Conservation (phyloP, 306 rosid species). For the Dalbergia cochinchinensis region DNA sequence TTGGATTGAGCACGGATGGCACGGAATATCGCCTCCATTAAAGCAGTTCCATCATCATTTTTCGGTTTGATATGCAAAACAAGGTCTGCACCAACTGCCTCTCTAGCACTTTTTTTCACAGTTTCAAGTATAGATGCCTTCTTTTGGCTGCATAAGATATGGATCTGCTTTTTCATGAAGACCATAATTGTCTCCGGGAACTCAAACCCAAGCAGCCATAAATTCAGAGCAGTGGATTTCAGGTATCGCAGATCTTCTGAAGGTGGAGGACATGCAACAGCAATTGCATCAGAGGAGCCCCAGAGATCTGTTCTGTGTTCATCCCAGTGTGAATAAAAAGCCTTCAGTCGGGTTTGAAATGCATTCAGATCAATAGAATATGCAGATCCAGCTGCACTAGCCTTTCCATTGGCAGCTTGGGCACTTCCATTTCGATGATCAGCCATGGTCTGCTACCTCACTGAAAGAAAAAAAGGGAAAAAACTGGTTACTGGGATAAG, state of each 20-base stretch:
- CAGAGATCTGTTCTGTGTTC: slow-evolving; percentile 68
- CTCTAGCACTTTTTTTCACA: slow-evolving; percentile 72
- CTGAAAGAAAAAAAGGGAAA: not conserved
- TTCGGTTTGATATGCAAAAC: slow-evolving; percentile 80
- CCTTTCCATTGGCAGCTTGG: slow-evolving; percentile 70
- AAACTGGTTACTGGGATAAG: slow-evolving; percentile 5
- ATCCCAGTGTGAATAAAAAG: slow-evolving; percentile 76
- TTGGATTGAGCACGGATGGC: slow-evolving; percentile 69
- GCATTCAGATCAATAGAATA: slow-evolving; percentile 73
- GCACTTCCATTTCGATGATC: slow-evolving; percentile 82
- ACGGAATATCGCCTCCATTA: slow-evolving; percentile 77
- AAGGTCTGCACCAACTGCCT: slow-evolving; percentile 79
- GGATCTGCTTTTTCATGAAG: slow-evolving; percentile 81
- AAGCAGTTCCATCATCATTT: slow-evolving; percentile 76
- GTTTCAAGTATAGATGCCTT: slow-evolving; percentile 82
- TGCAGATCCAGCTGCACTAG: slow-evolving; percentile 57
- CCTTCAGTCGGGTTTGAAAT: slow-evolving; percentile 69
- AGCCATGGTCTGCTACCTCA: slow-evolving; percentile 57
- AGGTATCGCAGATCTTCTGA: slow-evolving; percentile 93
- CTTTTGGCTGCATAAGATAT: slow-evolving; percentile 86
- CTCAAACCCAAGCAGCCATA: slow-evolving; percentile 92
- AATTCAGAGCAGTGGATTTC: slow-evolving; percentile 84
- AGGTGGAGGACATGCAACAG: slow-evolving; percentile 79
- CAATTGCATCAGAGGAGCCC: slow-evolving; percentile 79
- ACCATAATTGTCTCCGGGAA: slow-evolving; percentile 95